phyloP scores from a whole-genome alignment of 148 eudicot genomes.

The Vaccinium macrocarpon region DNA sequence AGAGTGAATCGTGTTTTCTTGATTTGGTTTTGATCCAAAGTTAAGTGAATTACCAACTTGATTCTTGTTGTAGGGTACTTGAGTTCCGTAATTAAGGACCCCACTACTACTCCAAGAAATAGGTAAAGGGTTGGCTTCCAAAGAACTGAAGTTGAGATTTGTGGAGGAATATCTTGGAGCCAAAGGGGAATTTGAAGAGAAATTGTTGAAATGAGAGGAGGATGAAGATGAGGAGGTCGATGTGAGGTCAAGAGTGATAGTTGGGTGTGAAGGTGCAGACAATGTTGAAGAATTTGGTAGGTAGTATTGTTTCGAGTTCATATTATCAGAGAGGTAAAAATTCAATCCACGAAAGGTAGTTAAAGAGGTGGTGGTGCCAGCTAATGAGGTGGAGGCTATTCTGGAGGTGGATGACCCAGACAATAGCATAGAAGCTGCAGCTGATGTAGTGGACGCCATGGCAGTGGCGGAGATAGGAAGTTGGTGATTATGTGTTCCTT shows the following conservation, averaged over 20 bases:
- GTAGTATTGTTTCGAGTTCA: conserved; percentile 38
- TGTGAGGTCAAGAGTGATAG: conserved; percentile 84
- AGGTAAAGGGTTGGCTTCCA: conserved; percentile 32
- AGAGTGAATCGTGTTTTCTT: conserved; percentile 37
- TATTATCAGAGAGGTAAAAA: conserved; percentile 41
- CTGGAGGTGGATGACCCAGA: conserved; percentile 64
- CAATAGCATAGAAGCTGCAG: conserved; percentile 68
- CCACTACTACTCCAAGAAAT: conserved; percentile 19
- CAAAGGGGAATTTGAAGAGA: conserved; percentile 27
- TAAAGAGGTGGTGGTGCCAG: conserved; percentile 14
- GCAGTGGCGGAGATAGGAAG: conserved; percentile 75
- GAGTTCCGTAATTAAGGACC: conserved; percentile 30
- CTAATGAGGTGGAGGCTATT: conserved; percentile 15
- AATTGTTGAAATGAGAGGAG: conserved; percentile 30
- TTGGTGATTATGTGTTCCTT: conserved; percentile 91
- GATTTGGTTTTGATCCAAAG: conserved; percentile 30
- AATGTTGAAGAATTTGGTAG: conserved; percentile 45
- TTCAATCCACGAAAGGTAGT: conserved; percentile 41
- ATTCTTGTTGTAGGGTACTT: conserved; percentile 31
- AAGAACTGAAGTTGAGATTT: conserved; percentile 59
- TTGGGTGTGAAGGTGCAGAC: conserved; percentile 55
- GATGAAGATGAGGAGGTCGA: conserved; percentile 17
- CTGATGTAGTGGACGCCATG: conserved; percentile 90
- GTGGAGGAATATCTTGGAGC: conserved; percentile 46
- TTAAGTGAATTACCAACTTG: conserved; percentile 28